Base-by-base conservation (phyloP, 163 green algal species). In the Scenedesmus sp. region DNA sequence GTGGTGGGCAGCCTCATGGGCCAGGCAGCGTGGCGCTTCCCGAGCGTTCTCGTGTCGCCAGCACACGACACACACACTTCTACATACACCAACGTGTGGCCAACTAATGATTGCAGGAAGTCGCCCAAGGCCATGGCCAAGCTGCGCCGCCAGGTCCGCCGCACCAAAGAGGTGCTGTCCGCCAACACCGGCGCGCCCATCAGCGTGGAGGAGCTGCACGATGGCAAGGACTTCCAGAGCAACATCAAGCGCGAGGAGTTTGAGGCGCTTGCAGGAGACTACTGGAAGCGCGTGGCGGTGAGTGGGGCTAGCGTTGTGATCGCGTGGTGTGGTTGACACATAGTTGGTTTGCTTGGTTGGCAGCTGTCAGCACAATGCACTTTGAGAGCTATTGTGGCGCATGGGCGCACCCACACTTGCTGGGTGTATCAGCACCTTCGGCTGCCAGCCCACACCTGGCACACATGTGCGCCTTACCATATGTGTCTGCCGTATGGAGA, bases 91-190 rank as follows among this genome's bases (percentile, higher is more conserved):
- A 30, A 22, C 22, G 5, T n/a, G 5, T n/a, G 22, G 59, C 59
- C 24, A 73, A 73, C 7, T 30, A 9, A 78, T 81, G 72, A 12
- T 81, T 81, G 40, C 78, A 86, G 80, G 44, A 26, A n/a, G 33
- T 68, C 46, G 53, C 93, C 94, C 43, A 96, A 97, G 68, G 94
- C 98, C 43, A 96, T 99, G 88, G 96, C 97, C 42, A 99, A 99
- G 95, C 92, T 99, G 85, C 95, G 95, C 61, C 97, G 97, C 59
- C 93, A 96, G 93, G 95, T 97, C n/a, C 96, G 96, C 59, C 96
- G 97, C 82, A 99, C 97, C 24, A 99, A 99, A 95, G 96, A 99
- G 90, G 96, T 99, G 33, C 96, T 99, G 68, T 98, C 95, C 37
- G 98, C 98, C 93, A 99, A 99, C 95, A 96, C 85, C 30, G 95